Evolutionary conservation across 257 asterid genomes (phyloP).

Genomic region (Misopates orontium): DNA sequence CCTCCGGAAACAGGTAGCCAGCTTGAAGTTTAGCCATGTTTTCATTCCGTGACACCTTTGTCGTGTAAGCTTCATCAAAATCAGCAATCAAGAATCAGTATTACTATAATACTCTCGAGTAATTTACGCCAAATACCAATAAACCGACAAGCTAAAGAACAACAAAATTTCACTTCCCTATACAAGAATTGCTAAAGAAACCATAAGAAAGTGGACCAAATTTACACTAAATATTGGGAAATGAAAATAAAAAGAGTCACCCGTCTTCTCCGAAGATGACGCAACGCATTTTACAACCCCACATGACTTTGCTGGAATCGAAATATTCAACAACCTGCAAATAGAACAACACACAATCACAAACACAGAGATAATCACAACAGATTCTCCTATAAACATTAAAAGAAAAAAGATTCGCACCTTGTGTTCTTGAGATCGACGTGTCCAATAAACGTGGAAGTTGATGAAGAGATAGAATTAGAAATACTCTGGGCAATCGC

Average conservation of each 20-base stretch:
- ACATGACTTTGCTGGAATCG: constrained; percentile 40
- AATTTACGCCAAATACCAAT: no score
- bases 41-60: constrained; percentile 80
- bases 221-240: no score
- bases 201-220: background rate
- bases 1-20: constrained; percentile 98
- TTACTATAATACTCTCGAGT: background rate
- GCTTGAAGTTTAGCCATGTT: constrained; percentile 94
- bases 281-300: constrained; percentile 65
- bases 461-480: no score
- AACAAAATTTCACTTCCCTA: background rate
- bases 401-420: no score
- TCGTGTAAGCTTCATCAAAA: constrained; percentile 65
- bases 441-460: no score
- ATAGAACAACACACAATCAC: no score
- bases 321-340: constrained; percentile 51
- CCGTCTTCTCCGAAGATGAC: constrained; percentile 55
- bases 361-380: no score
- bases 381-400: no score
- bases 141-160: background rate
- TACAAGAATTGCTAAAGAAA: background rate
- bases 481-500: no score
- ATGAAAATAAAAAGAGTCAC: constrained; percentile 41
- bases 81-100: constrained; percentile 13
- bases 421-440: no score